phyloP scores from a whole-genome alignment of 176 grass and related monocot species.

The Chloris gayana region DNA sequence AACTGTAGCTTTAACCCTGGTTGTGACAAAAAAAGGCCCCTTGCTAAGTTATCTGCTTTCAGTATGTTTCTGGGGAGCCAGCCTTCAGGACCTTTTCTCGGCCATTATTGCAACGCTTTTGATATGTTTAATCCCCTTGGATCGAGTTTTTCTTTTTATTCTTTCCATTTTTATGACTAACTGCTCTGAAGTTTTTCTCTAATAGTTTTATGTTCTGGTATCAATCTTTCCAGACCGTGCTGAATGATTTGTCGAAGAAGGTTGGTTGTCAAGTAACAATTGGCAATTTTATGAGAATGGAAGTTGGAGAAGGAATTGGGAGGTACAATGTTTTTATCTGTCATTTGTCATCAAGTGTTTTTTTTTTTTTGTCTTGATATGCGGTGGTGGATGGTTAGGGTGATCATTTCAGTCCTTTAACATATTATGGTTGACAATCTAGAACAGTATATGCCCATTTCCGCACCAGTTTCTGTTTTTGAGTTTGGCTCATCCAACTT shows the following conservation, averaged over 20 bases:
- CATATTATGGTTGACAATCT: background rate
- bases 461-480: background rate
- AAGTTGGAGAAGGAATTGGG: conserved; percentile 88
- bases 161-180: conserved; percentile 27
- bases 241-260: conserved; percentile 91
- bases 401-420: conserved; percentile 11
- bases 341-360: background rate
- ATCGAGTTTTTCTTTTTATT: background rate
- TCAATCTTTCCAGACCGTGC: conserved; percentile 53
- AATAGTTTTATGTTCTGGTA: conserved; percentile 15
- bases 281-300: conserved; percentile 79
- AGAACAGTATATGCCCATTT: background rate
- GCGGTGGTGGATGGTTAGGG: background rate
- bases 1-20: background rate
- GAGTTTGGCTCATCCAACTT: background rate
- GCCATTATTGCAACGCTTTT: too few species aligned
- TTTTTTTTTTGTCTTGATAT: conserved; percentile 4
- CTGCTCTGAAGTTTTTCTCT: conserved; percentile 32
- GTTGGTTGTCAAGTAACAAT: conserved; percentile 81
- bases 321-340: conserved; percentile 47
- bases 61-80: background rate
- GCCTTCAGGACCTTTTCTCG: background rate
- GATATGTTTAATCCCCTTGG: background rate
- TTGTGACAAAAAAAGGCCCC: background rate
- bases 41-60: background rate